A percentile compares a stretch with the other conserved stretches of the same genome.
phyloP scores from a whole-genome alignment of 345 rosid genomes.

The Durio zibethinus region DNA sequence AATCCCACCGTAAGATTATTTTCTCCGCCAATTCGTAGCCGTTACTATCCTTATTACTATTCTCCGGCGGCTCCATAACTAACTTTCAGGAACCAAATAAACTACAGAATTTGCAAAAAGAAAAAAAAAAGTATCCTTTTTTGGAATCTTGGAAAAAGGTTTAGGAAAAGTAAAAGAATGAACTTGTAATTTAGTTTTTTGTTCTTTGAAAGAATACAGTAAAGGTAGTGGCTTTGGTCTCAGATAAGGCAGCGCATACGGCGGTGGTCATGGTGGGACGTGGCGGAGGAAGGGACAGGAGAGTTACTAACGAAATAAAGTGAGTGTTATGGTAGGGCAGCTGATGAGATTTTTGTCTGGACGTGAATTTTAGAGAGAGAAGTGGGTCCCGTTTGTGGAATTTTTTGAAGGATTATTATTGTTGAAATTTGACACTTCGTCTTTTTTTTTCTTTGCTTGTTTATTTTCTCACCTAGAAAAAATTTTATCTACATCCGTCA shows the following conservation, averaged over 20 bases:
- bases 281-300: neutral
- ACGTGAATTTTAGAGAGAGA: neutral
- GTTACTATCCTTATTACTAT: neutral
- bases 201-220: neutral
- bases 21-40: conserved; percentile 61
- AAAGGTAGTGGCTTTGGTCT: neutral
- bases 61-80: conserved; percentile 62
- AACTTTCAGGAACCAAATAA: neutral
- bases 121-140: neutral
- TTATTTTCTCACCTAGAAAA: neutral
- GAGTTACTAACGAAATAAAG: neutral
- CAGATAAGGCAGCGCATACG: neutral
- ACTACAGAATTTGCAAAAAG: conserved; percentile 11
- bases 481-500: neutral
- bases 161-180: neutral
- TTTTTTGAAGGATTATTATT: neutral
- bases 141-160: neutral
- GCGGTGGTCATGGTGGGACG: neutral
- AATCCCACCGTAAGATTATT: conserved; percentile 83
- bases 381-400: neutral
- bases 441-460: neutral
- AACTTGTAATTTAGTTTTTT: neutral
- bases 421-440: neutral
- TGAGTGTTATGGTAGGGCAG: conserved; percentile 3
- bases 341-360: conserved; percentile 15